Percentiles rank a stretch among this genome's conserved stretches.
phyloP scores from a whole-genome alignment of 169 alveolate genomes.

The Pseudocohnilembus persalinus region DNA sequence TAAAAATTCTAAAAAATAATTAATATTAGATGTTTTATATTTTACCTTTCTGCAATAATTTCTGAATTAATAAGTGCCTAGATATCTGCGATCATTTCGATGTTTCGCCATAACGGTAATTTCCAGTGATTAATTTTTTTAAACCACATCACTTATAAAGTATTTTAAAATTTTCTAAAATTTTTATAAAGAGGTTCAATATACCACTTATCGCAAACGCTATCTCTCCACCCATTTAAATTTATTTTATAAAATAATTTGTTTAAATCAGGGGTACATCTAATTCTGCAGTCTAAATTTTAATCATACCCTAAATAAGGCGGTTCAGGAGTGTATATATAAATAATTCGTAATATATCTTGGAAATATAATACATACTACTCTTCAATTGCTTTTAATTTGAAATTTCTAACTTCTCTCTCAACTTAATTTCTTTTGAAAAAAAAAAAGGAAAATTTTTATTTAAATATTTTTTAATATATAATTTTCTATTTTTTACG shows the following conservation, averaged over 20 bases:
- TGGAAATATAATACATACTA: neutral
- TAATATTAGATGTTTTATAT: too few relatives aligned
- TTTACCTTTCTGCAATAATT: conserved; percentile 36
- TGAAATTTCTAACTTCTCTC: conserved; percentile 25
- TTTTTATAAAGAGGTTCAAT: neutral
- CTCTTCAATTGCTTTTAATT: conserved; percentile 2
- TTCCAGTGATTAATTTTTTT: conserved; percentile 22
- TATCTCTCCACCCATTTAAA: conserved; percentile 8
- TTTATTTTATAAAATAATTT: conserved; percentile 20
- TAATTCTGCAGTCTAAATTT: neutral
- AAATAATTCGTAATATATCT: conserved; percentile 19
- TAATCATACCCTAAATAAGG: neutral
- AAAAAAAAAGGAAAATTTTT: neutral
- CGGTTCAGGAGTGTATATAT: neutral
- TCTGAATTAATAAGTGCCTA: conserved; percentile 36
- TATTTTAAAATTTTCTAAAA: conserved; percentile 1
- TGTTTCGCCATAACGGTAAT: neutral
- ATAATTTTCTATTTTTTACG: neutral
- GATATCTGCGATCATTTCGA: conserved; percentile 29
- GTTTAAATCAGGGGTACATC: conserved; percentile 7
- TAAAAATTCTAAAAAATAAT: too few relatives aligned
- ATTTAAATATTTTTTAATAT: too few relatives aligned
- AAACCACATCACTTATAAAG: neutral
- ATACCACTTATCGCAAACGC: neutral
- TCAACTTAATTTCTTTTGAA: neutral